Conservation (phyloP, 2,329 filamentous ascomycete genomes). For the Fusarium sp. region DNA sequence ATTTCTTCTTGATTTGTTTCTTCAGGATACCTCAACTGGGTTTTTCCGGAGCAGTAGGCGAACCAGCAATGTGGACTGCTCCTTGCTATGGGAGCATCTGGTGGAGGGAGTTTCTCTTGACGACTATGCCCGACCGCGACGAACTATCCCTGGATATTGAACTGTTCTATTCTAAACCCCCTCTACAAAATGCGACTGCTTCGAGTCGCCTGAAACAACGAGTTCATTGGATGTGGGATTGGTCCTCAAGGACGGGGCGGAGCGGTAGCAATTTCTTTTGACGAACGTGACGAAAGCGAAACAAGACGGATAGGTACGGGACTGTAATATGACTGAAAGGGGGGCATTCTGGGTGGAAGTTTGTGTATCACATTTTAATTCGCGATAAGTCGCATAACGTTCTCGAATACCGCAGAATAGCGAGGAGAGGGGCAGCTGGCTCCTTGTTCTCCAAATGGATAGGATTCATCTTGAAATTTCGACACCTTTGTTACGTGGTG, state of each 20-base stretch:
- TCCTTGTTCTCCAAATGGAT: constrained; percentile 28
- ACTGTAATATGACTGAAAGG: constrained; percentile 35
- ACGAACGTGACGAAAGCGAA: constrained; percentile 40
- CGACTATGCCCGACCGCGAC: constrained; percentile 17
- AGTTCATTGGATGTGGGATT: constrained; percentile 12
- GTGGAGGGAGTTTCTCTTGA: constrained; percentile 20
- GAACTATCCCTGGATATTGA: constrained; percentile 16
- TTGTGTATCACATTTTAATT: constrained; percentile 46
- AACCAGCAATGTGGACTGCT: constrained; percentile 1
- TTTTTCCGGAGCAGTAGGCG: constrained; percentile 23
- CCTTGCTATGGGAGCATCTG: constrained; percentile 15
- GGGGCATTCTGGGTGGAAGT: constrained; percentile 25
- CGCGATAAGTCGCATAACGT: constrained; percentile 36
- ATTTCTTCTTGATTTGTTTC: constrained; percentile 22
- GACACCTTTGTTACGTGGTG: constrained; percentile 3
- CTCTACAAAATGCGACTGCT: constrained; percentile 24
- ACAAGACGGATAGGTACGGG: constrained; percentile 25
- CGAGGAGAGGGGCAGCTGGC: constrained; percentile 26
- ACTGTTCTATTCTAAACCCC: constrained; percentile 27
- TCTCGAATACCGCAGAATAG: constrained; percentile 24
- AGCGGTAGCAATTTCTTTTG: constrained; percentile 30
- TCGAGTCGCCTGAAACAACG: constrained; percentile 13
- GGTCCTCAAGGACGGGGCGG: constrained; percentile 10
- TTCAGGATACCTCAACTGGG: constrained; percentile 20
- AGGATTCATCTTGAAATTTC: constrained; percentile 21